Base-by-base conservation (phyloP, 352 stramenopile species). In the Phytophthora brassicae region DNA sequence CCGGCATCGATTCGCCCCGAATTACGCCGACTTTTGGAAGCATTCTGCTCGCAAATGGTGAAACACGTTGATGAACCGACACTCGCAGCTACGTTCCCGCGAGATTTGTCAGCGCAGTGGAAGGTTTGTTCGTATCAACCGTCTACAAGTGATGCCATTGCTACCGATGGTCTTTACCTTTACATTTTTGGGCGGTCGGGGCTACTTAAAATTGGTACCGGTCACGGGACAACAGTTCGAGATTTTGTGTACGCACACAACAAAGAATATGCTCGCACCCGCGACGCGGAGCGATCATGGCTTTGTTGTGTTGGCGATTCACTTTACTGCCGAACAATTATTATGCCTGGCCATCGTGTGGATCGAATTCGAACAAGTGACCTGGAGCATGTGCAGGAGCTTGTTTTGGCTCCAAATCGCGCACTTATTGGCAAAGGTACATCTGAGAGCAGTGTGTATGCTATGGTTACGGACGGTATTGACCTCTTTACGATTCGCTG, bases 241-340 rank as follows among this genome's bases (percentile, higher is more conserved):
- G 82, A 91, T 57, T 88, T 78, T 20, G 84, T 92, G 17, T 92
- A 92, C 43, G 70, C 56, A 5, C 78, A 86, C 36, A 90, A 90
- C 56, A 77, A 70, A 20, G 49, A 53, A 11, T 92, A 92, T 64
- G 58, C 42, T 38, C 74, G 84, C 13, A 81, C 64, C 22, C 68
- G 74, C 23, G 81, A 92, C 49, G 78, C 81, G 2, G 84, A 92
- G 44, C 70, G 84, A 14, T 90, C 82, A n/a, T 92, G 84, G 84
- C 68, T 92, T 28, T 90, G 81, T 51, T 79, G 74, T n/a, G 85
- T 90, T 50, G 76, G 66, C 5, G 56, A 72, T 22, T 73, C 66
- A 16, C 60, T 92, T 9, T 92, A 90, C 50, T 92, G 84, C 33
- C 81, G 84, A 60, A 92, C 78, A 14, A 86, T 91, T 49, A 51